Percentiles rank a stretch among this genome's conserved stretches.
These are phyloP conservation scores for Aspergillus sp. DNA, from an alignment of 2,329 filamentous ascomycete genomes.

Conservation along the genomic window DNA sequence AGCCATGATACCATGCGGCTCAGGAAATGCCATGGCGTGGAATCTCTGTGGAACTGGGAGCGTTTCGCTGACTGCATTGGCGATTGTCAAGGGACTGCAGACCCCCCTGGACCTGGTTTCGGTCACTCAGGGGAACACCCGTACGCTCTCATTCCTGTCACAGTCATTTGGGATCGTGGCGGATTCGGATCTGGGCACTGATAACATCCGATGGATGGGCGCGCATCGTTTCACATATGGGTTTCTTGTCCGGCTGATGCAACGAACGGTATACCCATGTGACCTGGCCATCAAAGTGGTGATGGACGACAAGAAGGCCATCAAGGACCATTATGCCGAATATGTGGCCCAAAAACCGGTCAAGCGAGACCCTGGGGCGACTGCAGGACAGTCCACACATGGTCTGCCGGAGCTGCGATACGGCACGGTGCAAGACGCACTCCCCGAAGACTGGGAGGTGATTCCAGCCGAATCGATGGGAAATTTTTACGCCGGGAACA, in stretches of 20 bases:
- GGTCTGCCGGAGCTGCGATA: conserved; percentile 67
- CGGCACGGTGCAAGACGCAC: conserved; percentile 67
- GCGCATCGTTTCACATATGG: conserved; percentile 75
- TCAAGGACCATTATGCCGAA: conserved; percentile 63
- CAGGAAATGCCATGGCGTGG: conserved; percentile 86
- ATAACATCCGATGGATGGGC: conserved; percentile 91
- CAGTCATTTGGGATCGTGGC: conserved; percentile 86
- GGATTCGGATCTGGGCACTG: conserved; percentile 81
- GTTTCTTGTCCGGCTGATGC: conserved; percentile 66
- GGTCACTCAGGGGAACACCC: conserved; percentile 68
- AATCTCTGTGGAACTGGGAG: conserved; percentile 78
- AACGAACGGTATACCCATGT: conserved; percentile 74
- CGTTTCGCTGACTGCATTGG: conserved; percentile 67
- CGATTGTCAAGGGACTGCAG: conserved; percentile 77
- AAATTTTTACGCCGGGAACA: conserved; percentile 92
- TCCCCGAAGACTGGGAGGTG: conserved; percentile 70
- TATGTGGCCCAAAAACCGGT: conserved; percentile 31
- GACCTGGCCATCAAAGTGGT: conserved; percentile 81
- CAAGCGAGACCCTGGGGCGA: conserved; percentile 17
- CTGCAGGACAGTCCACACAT: conserved; percentile 34
- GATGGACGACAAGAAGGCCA: conserved; percentile 62
- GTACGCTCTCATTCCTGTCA: conserved; percentile 79
- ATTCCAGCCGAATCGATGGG: conserved; percentile 69
- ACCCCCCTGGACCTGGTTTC: conserved; percentile 80
- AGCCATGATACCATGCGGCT: conserved; percentile 81